These are phyloP conservation scores for Fusarium hainanense DNA, from an alignment of 2,329 filamentous ascomycete species.

Conservation along the genomic window DNA sequence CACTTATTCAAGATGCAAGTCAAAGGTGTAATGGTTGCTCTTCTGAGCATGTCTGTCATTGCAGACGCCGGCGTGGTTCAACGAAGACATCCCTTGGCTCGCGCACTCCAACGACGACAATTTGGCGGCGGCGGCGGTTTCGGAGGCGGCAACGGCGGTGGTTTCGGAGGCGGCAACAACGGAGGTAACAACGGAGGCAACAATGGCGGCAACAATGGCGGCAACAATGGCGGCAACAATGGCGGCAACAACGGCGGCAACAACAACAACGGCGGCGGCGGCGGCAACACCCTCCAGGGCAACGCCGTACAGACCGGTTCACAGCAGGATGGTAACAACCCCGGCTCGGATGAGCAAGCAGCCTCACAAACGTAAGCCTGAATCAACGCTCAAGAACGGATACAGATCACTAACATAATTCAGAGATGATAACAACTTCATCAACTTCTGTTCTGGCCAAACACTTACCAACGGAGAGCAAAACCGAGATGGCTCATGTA, in stretches of 20 bases:
- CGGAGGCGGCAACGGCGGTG: slow-evolving; percentile 28
- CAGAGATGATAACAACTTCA: slow-evolving; percentile 69
- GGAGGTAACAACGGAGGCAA: slow-evolving; percentile 44
- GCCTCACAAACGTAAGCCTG: slow-evolving; percentile 63
- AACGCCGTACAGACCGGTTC: slow-evolving; percentile 64
- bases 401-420: slow-evolving; percentile 33
- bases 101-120: slow-evolving; percentile 57
- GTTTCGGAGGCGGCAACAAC: slow-evolving; percentile 35
- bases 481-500: slow-evolving; percentile 69
- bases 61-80: slow-evolving; percentile 59
- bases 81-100: slow-evolving; percentile 52
- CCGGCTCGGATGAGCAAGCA: slow-evolving; percentile 59
- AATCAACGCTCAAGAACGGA: background rate
- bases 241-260: slow-evolving; percentile 30
- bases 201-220: slow-evolving; percentile 42
- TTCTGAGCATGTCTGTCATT: slow-evolving; percentile 60
- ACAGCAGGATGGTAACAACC: slow-evolving; percentile 59
- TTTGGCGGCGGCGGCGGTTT: slow-evolving; percentile 45
- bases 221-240: slow-evolving; percentile 38
- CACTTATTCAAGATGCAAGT: slow-evolving; percentile 60
- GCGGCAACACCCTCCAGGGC: slow-evolving; percentile 52
- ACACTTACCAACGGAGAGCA: slow-evolving; percentile 71
- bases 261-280: slow-evolving; percentile 33
- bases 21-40: slow-evolving; percentile 61
- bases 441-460: slow-evolving; percentile 69